phyloP scores from a whole-genome alignment of 257 asterid genomes.

The Fraxinus excelsior region DNA sequence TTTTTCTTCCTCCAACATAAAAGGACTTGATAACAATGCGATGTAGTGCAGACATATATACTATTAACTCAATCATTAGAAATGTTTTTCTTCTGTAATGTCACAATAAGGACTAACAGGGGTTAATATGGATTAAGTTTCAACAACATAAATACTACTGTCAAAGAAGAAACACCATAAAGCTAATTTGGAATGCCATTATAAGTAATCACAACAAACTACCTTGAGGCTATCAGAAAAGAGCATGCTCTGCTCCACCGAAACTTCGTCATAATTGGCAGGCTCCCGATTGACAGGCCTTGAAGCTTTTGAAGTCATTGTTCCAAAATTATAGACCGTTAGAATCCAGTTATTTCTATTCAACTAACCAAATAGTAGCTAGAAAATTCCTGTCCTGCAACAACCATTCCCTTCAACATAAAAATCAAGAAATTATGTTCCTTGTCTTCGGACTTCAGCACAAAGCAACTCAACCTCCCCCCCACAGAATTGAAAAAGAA shows the following conservation, averaged over 20 bases:
- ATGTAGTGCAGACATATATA: no score
- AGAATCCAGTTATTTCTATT: neutral
- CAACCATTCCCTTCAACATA: conserved; percentile 35
- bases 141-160: no score
- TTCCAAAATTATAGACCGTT: conserved; percentile 31
- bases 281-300: conserved; percentile 62
- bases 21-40: no score
- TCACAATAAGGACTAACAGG: no score
- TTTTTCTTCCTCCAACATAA: no score
- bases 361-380: conserved; percentile 31
- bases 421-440: conserved; percentile 8
- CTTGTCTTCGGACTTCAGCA: conserved; percentile 5
- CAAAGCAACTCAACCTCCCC: neutral
- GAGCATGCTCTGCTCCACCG: conserved; percentile 79
- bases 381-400: conserved; percentile 50
- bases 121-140: no score
- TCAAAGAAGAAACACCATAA: no score
- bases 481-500: no score
- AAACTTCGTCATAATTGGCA: conserved; percentile 68
- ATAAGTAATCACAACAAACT: conserved; percentile 14
- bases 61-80: no score
- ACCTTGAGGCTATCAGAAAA: conserved; percentile 94
- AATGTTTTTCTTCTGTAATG: no score
- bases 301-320: conserved; percentile 57
- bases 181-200: neutral